phyloP scores from a whole-genome alignment of 805 yeast species.

The Diddensiella transvaalensis region DNA sequence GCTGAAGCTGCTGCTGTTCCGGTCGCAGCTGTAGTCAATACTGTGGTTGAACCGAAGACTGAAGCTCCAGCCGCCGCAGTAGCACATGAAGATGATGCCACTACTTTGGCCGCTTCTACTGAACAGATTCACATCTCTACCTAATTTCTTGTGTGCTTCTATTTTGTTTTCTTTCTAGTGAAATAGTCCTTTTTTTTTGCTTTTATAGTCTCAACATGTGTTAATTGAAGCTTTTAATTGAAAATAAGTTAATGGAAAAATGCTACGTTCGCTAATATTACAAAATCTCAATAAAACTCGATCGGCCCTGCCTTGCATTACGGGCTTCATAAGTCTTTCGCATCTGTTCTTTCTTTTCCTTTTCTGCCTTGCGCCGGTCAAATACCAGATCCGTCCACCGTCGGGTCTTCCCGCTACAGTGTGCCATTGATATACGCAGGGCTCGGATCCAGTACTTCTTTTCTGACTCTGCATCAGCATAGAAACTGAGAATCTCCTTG shows the following conservation, averaged over 20 bases:
- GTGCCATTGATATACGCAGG: slow-evolving; percentile 50
- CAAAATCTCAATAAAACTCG: slow-evolving; percentile 14
- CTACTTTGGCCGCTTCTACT: not conserved
- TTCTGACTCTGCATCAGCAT: slow-evolving; percentile 67
- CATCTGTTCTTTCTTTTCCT: slow-evolving; percentile 8
- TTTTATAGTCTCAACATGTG: no score
- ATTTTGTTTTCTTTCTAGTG: no score
- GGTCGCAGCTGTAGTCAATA: not conserved
- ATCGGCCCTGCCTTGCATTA: slow-evolving; percentile 7
- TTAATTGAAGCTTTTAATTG: no score
- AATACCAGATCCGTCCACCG: slow-evolving; percentile 20
- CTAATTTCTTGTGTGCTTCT: not conserved
- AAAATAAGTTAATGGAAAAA: not conserved
- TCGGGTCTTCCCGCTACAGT: slow-evolving; percentile 17
- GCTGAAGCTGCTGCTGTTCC: slow-evolving; percentile 1
- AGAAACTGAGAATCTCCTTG: slow-evolving; percentile 75
- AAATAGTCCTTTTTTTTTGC: no score
- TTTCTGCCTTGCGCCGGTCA: slow-evolving; percentile 12
- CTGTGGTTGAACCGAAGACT: not conserved
- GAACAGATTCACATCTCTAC: not conserved
- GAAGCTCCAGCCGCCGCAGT: not conserved
- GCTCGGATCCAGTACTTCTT: slow-evolving; percentile 61
- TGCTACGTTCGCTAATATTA: not conserved
- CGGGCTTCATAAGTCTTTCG: slow-evolving; percentile 13
- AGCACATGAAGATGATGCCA: not conserved